A percentile compares a stretch with the other conserved stretches of the same genome.
phyloP scores from a whole-genome alignment of 1,139 yeast genomes.

The Blastobotrys apis region DNA sequence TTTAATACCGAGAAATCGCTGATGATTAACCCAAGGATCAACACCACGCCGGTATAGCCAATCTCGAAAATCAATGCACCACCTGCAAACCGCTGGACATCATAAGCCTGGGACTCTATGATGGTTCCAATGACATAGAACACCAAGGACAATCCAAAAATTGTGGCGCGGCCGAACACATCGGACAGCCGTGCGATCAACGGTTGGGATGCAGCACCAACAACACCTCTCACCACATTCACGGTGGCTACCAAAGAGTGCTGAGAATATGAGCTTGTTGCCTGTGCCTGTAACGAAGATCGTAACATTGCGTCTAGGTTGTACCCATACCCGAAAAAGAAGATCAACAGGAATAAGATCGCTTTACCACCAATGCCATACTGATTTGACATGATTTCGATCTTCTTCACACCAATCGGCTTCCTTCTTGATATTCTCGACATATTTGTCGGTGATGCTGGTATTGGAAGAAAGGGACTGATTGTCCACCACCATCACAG shows the following conservation, averaged over 20 bases:
- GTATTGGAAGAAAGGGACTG: no score
- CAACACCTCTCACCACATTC: slow-evolving; percentile 56
- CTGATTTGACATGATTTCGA: slow-evolving; percentile 36
- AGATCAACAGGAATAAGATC: slow-evolving; percentile 47
- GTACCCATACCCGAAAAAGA: slow-evolving; percentile 59
- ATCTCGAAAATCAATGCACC: slow-evolving; percentile 67
- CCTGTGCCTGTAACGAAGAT: slow-evolving; percentile 47
- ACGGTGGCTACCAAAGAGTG: slow-evolving; percentile 65
- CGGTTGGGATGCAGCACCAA: slow-evolving; percentile 69
- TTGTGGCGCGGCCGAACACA: slow-evolving; percentile 61
- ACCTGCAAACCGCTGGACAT: slow-evolving; percentile 65
- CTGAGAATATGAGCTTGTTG: slow-evolving; percentile 50
- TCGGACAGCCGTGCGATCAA: slow-evolving; percentile 66
- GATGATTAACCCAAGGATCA: slow-evolving; percentile 51
- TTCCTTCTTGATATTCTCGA: no score
- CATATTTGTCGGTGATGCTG: no score
- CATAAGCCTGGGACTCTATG: slow-evolving; percentile 61
- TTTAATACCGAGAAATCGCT: slow-evolving; percentile 64
- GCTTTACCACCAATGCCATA: slow-evolving; percentile 34
- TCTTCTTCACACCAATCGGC: slow-evolving; percentile 34
- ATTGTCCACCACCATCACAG: no score
- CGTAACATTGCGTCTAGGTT: slow-evolving; percentile 58
- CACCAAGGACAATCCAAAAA: slow-evolving; percentile 50
- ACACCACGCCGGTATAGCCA: slow-evolving; percentile 62
- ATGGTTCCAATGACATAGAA: slow-evolving; percentile 68